These are phyloP conservation scores for Dryas drummondii DNA, from an alignment of 306 rosid species.

Conservation along the genomic window DNA sequence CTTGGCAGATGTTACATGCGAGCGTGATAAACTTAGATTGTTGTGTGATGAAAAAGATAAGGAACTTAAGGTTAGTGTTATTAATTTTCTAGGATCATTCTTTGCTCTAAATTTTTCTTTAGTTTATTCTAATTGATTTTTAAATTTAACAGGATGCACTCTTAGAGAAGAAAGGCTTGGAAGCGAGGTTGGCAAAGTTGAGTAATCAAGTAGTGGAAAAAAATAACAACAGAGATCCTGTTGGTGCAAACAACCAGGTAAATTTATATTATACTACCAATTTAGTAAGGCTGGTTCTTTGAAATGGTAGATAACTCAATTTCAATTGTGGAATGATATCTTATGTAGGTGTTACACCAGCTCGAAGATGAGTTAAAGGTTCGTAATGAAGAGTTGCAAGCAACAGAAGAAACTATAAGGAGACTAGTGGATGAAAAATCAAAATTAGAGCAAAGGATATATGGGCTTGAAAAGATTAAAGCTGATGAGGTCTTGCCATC, in stretches of 20 bases:
- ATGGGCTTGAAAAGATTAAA: conserved; percentile 57
- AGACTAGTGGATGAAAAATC: conserved; percentile 59
- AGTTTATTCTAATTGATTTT: conserved; percentile 13
- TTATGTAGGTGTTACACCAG: conserved; percentile 47
- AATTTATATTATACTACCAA: conserved; percentile 12
- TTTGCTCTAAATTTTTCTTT: neutral
- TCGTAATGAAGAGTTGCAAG: conserved; percentile 52
- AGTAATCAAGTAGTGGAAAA: conserved; percentile 51
- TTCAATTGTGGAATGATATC: conserved; percentile 15
- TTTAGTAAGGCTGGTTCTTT: conserved; percentile 8
- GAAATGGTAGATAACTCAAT: neutral
- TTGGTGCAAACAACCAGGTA: conserved; percentile 66
- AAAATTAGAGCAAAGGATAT: conserved; percentile 52
- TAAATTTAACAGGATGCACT: conserved; percentile 55
- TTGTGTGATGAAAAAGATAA: conserved; percentile 65
- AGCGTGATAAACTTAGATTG: conserved; percentile 52
- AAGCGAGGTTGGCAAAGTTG: conserved; percentile 61
- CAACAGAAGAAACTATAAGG: conserved; percentile 62
- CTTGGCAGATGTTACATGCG: conserved; percentile 50
- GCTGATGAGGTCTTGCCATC: conserved; percentile 56
- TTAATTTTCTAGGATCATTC: conserved; percentile 18
- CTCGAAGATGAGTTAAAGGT: conserved; percentile 73
- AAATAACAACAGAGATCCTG: conserved; percentile 41
- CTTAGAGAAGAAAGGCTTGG: conserved; percentile 67
- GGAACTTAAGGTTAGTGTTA: conserved; percentile 67